Percentiles rank a stretch among this genome's conserved stretches.
Conservation (phyloP, 257 asterid genomes). For the Solanum etuberosum region DNA sequence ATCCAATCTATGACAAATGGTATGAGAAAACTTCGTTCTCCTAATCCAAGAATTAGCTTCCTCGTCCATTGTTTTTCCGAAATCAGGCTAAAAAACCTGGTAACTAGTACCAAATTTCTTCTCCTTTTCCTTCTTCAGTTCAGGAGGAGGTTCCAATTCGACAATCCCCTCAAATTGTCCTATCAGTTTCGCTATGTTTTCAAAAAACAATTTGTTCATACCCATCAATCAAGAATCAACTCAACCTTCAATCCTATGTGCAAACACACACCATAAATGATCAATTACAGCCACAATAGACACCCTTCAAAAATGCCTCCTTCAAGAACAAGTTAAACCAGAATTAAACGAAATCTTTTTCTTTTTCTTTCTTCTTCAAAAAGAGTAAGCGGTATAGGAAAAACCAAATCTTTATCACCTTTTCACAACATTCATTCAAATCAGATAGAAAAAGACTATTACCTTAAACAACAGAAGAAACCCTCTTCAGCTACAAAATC, state of each 20-base stretch:
- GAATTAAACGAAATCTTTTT: background rate
- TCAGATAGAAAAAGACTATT: conserved; percentile 3
- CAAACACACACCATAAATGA: background rate
- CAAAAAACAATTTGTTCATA: conserved; percentile 8
- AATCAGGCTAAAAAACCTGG: background rate
- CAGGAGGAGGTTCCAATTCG: conserved; percentile 17
- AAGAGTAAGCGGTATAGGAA: background rate
- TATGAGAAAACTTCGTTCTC: conserved; percentile 62
- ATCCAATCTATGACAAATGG: conserved; percentile 58
- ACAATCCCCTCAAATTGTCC: conserved; percentile 13
- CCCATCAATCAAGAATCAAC: conserved; percentile 27
- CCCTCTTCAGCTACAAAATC: conserved; percentile 50
- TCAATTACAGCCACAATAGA: conserved; percentile 4
- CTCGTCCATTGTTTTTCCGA: conserved; percentile 36
- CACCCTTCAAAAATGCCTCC: background rate
- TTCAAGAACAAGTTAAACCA: background rate
- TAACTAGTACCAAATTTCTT: background rate
- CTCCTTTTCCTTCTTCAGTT: conserved; percentile 7
- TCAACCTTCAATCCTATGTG: conserved; percentile 11
- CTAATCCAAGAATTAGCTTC: conserved; percentile 68
- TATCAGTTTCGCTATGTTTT: conserved; percentile 2
- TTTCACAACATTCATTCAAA: background rate
- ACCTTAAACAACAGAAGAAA: background rate
- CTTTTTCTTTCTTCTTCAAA: background rate
- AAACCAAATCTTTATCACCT: background rate